Percentiles rank a stretch among this genome's conserved stretches.
Evolutionary conservation across 2,329 filamentous ascomycete species (phyloP).

Genomic region (Botrytis aclada): DNA sequence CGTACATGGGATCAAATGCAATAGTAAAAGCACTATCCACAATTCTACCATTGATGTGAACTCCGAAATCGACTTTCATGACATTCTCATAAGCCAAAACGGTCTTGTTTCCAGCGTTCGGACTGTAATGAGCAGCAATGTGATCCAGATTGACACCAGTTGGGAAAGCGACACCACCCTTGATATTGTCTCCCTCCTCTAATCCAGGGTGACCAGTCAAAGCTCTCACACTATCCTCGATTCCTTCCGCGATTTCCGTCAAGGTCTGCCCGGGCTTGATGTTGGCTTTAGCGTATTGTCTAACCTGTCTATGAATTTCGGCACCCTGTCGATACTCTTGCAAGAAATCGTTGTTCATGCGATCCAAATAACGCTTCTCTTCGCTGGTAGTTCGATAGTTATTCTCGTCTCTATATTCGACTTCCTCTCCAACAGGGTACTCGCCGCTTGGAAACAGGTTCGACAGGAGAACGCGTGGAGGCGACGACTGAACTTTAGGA

Average conservation of each 20-base stretch:
- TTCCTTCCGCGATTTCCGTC: slow-evolving; percentile 81
- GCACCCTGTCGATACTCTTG: slow-evolving; percentile 78
- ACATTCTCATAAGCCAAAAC: slow-evolving; percentile 63
- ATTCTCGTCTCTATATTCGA: slow-evolving; percentile 76
- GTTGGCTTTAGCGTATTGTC: slow-evolving; percentile 75
- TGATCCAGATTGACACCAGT: slow-evolving; percentile 81
- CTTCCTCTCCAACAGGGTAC: slow-evolving; percentile 76
- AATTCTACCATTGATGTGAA: slow-evolving; percentile 68
- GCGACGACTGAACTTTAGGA: slow-evolving; percentile 70
- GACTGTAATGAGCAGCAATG: slow-evolving; percentile 82
- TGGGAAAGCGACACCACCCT: slow-evolving; percentile 82
- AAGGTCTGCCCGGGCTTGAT: slow-evolving; percentile 79
- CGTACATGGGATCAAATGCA: slow-evolving; percentile 65
- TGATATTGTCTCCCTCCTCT: slow-evolving; percentile 72
- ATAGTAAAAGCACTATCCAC: slow-evolving; percentile 71
- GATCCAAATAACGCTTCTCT: slow-evolving; percentile 80
- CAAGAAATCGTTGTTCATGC: slow-evolving; percentile 75
- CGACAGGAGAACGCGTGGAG: slow-evolving; percentile 70
- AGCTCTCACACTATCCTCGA: slow-evolving; percentile 76
- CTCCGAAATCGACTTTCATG: slow-evolving; percentile 72
- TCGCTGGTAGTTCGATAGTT: slow-evolving; percentile 75
- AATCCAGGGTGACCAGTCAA: slow-evolving; percentile 74
- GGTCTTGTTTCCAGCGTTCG: slow-evolving; percentile 82
- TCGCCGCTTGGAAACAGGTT: slow-evolving; percentile 68
- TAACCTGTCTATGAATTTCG: slow-evolving; percentile 86